phyloP scores from a whole-genome alignment of 1,139 yeast genomes.

The Debaryomyces coudertii region DNA sequence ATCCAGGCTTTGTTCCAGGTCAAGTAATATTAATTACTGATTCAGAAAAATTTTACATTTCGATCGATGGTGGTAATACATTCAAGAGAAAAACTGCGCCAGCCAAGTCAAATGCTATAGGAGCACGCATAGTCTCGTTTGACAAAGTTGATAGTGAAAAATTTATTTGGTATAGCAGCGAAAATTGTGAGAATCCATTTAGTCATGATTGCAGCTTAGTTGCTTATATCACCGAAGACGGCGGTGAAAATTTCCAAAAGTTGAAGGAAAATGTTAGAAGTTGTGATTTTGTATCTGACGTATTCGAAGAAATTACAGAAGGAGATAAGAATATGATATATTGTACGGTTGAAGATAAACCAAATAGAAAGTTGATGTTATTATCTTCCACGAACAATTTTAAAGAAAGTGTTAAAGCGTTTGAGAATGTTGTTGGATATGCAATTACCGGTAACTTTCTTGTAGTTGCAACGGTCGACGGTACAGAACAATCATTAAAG shows the following conservation, averaged over 20 bases:
- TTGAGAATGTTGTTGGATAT: slow-evolving; percentile 42
- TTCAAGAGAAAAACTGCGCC: slow-evolving; percentile 58
- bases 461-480: slow-evolving; percentile 64
- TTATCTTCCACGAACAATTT: slow-evolving; percentile 33
- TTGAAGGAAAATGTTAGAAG: slow-evolving; percentile 52
- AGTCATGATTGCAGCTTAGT: slow-evolving; percentile 52
- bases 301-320: slow-evolving; percentile 36
- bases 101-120: slow-evolving; percentile 40
- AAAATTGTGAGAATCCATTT: slow-evolving; percentile 53
- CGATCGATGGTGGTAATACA: slow-evolving; percentile 68
- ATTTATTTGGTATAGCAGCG: slow-evolving; percentile 71
- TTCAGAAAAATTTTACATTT: slow-evolving; percentile 52
- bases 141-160: slow-evolving; percentile 57
- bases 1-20: slow-evolving; percentile 66
- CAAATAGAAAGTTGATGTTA: slow-evolving; percentile 26
- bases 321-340: slow-evolving; percentile 56
- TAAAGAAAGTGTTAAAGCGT: slow-evolving; percentile 23
- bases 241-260: slow-evolving; percentile 61
- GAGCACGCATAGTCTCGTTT: slow-evolving; percentile 53
- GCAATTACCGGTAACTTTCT: slow-evolving; percentile 59
- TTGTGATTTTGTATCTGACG: slow-evolving; percentile 72
- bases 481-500: slow-evolving; percentile 46
- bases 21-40: slow-evolving; percentile 64
- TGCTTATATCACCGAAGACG: slow-evolving; percentile 64
- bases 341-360: slow-evolving; percentile 54